Conservation (phyloP, 169 alveolate genomes). For the Eimeria praecox region DNA sequence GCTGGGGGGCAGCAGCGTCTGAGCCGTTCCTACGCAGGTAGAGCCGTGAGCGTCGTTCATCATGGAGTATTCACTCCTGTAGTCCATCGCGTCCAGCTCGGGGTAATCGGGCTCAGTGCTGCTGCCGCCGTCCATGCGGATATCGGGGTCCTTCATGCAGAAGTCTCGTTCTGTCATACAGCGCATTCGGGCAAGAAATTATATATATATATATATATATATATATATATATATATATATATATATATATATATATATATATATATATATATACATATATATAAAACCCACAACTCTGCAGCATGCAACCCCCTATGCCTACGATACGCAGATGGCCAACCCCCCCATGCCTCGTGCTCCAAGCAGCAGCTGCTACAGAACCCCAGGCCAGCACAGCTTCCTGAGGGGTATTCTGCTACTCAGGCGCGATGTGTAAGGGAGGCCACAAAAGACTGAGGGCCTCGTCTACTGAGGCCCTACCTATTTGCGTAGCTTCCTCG, state of each 20-base stretch:
- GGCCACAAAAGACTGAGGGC: not conserved
- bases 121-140: slow-evolving; percentile 30
- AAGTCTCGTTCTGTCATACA: slow-evolving; percentile 6
- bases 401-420: not conserved
- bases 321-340: too few relatives aligned
- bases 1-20: not conserved
- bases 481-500: slow-evolving; percentile 28
- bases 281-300: not conserved
- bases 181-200: too few relatives aligned
- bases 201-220: too few relatives aligned
- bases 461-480: not conserved
- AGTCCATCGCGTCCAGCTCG: slow-evolving; percentile 57
- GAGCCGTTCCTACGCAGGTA: not conserved
- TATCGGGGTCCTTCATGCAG: slow-evolving; percentile 40
- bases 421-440: not conserved
- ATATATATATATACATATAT: too few relatives aligned
- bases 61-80: slow-evolving; percentile 58
- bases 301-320: not conserved
- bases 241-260: too few relatives aligned
- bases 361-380: not conserved
- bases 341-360: not conserved
- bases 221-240: too few relatives aligned
- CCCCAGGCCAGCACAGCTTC: not conserved
- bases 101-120: slow-evolving; percentile 6
- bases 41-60: slow-evolving; percentile 65